These are phyloP conservation scores for Phyllosticta citrichinensis DNA, from an alignment of 2,329 filamentous ascomycete genomes.

Conservation along the genomic window DNA sequence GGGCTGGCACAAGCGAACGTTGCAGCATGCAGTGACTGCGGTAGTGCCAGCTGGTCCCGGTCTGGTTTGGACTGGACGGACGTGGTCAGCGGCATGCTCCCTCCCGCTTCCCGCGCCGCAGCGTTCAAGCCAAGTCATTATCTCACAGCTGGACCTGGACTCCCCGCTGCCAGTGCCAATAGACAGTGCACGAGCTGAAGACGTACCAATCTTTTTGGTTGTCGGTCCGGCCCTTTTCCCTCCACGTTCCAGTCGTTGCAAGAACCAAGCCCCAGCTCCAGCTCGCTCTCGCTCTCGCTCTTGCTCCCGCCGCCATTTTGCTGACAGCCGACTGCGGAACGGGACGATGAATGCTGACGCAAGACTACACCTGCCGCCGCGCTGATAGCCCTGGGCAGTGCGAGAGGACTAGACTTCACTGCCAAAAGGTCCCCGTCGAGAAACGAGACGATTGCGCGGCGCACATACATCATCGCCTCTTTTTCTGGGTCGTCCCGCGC, in stretches of 20 bases:
- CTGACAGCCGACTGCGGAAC: not conserved
- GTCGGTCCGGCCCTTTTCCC: not conserved
- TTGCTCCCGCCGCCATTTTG: not conserved
- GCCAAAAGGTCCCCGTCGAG: not conserved
- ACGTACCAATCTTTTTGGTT: not conserved
- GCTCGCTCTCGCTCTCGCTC: not conserved
- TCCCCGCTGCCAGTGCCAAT: not conserved
- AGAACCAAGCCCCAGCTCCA: not conserved
- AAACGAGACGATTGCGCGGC: conserved; percentile 8
- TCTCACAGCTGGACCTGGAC: not conserved
- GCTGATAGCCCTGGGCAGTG: conserved; percentile 5
- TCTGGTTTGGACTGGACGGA: not conserved
- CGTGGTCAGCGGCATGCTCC: not conserved
- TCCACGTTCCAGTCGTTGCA: not conserved
- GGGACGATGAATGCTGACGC: conserved; percentile 3
- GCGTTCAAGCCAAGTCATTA: not conserved
- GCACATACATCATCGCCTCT: not conserved
- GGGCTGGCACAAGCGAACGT: not conserved
- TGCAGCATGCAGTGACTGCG: not conserved
- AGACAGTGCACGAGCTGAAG: not conserved
- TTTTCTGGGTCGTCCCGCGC: not conserved
- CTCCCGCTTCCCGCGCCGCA: not conserved
- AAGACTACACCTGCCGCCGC: not conserved
- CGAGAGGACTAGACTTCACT: not conserved
- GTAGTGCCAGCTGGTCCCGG: not conserved